A percentile compares a stretch with the other conserved stretches of the same genome.
phyloP scores from a whole-genome alignment of 2,329 filamentous ascomycete species.

The Fusarium armeniacum region DNA sequence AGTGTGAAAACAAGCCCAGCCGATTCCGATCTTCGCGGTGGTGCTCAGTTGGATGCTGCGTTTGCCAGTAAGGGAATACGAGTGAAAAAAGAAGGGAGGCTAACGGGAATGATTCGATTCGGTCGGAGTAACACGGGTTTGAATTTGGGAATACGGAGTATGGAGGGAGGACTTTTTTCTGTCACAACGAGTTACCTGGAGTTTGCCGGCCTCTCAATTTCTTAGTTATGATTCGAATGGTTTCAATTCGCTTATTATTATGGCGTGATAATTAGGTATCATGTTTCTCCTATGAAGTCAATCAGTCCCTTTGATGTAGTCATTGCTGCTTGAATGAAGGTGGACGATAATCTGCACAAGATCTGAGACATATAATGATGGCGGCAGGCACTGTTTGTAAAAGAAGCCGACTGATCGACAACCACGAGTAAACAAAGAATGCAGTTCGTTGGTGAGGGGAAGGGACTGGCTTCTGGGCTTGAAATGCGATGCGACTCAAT shows the following conservation, averaged over 20 bases:
- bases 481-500: slow-evolving; percentile 2
- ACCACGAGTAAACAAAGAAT: slow-evolving; percentile 7
- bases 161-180: slow-evolving; percentile 13
- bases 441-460: slow-evolving; percentile 17
- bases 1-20: slow-evolving; percentile 52
- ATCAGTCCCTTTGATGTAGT: neutral
- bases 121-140: slow-evolving; percentile 18
- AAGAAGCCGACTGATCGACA: slow-evolving; percentile 1
- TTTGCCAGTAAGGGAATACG: slow-evolving; percentile 44
- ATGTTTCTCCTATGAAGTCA: neutral
- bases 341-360: slow-evolving; percentile 13
- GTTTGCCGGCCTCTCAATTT: slow-evolving; percentile 2
- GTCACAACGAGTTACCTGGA: slow-evolving; percentile 6
- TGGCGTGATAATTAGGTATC: too few species aligned
- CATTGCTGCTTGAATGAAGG: neutral
- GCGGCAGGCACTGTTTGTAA: neutral
- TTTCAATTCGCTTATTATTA: neutral
- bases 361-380: slow-evolving; percentile 24
- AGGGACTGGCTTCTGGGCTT: neutral
- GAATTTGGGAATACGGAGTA: slow-evolving; percentile 24
- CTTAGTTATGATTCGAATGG: neutral
- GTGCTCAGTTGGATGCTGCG: slow-evolving; percentile 56
- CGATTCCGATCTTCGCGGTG: slow-evolving; percentile 54
- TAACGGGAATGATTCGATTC: slow-evolving; percentile 22
- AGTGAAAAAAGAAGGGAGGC: slow-evolving; percentile 2